Evolutionary conservation across 441 rosid species (phyloP), one percentile per base, ranked within the genome.

Genomic region (Erodium moschatum): DNA sequence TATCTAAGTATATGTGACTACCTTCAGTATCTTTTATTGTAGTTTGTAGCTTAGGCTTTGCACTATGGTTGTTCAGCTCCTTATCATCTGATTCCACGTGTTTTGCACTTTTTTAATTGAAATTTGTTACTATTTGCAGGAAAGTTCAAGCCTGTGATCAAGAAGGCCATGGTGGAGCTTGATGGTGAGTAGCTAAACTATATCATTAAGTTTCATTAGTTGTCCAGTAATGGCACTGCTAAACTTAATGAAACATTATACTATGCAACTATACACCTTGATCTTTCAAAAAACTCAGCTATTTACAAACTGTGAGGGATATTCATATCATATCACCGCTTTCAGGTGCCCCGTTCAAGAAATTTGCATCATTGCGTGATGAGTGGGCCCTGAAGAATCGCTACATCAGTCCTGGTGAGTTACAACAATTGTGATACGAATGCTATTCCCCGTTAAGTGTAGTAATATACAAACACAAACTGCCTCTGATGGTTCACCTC

Each of bases 101-200:
- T 10, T 48, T 67, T 20, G 19, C 16, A n/a, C 5, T 2, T 0
- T 1, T 16, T 35, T 40, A 0, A 18, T 56, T 38, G 6, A 48
- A 35, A 5, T 29, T 73, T 27, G 4, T 40, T 18, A 4, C 29
- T 7, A 40, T 61, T 79, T 72, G 64, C 77, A 93, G 97, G 98
- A 58, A 94, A 88, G 73, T 88, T 81, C 80, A 94, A 94, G 85
- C 97, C 96, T 63, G 97, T 94, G 79, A 91, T 94, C 76, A 94
- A 94, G 91, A 94, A 94, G 85, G 97, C 99, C 69, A 94, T 94
- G 94, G 99, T 94, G 76, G 98, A 93, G 77, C 95, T 93, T 38
- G 95, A 91, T 2, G 96, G 98, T 93, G 69, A 73, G 75, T 50
- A 68, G 71, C 68, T 58, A 19, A 24, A 18, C 46, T 7, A 12